phyloP scores from a whole-genome alignment of 2,329 filamentous ascomycete species.

The Fusarium sp. region DNA sequence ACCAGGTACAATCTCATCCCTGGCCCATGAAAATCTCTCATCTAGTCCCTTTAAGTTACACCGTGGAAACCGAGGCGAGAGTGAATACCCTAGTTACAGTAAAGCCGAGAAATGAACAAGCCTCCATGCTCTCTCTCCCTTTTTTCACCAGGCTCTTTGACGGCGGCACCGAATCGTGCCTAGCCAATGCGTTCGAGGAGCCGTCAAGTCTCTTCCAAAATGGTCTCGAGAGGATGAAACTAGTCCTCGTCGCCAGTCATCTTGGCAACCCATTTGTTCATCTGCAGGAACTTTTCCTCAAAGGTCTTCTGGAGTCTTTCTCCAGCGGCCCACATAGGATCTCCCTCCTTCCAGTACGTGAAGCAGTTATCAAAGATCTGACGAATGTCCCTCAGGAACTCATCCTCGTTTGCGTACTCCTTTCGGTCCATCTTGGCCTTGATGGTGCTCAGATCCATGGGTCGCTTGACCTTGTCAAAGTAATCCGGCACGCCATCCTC shows the following conservation, averaged over 20 bases:
- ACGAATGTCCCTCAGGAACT: constrained; percentile 67
- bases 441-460: constrained; percentile 71
- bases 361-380: constrained; percentile 73
- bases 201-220: background rate
- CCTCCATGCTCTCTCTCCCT: background rate
- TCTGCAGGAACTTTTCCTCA: constrained; percentile 68
- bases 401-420: constrained; percentile 62
- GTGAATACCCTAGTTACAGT: constrained; percentile 5
- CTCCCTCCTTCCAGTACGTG: constrained; percentile 68
- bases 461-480: constrained; percentile 67
- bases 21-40: background rate
- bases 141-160: background rate
- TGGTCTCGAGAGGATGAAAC: constrained; percentile 6
- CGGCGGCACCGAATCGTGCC: background rate
- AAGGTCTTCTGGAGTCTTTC: constrained; percentile 68
- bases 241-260: constrained; percentile 54
- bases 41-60: background rate
- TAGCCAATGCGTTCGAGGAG: background rate
- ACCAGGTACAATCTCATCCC: constrained; percentile 1
- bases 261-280: constrained; percentile 70
- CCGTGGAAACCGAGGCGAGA: background rate
- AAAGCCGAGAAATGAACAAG: background rate
- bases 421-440: constrained; percentile 67
- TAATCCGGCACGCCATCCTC: constrained; percentile 71
- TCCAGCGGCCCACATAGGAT: constrained; percentile 65